A percentile compares a stretch with the other conserved stretches of the same genome.
Evolutionary conservation across 192 early-diverging fungal species (phyloP).

Genomic region (Backusella morwellensis): DNA sequence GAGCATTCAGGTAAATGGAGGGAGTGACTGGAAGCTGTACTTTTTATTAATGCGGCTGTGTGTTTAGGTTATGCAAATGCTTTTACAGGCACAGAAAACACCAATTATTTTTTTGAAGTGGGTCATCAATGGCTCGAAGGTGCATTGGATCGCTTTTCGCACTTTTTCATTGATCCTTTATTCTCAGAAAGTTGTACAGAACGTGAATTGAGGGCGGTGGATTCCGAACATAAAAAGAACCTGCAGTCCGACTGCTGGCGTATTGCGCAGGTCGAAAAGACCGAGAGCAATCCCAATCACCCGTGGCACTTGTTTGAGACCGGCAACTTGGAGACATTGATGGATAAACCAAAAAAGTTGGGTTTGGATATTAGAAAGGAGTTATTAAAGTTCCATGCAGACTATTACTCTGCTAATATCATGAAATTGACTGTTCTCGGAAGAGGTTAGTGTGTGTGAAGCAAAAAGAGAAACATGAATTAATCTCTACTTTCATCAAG

Average conservation of each 20-base stretch:
- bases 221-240: constrained; percentile 92
- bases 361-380: constrained; percentile 78
- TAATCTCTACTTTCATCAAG: constrained; percentile 28
- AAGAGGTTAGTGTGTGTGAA: constrained; percentile 34
- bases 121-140: constrained; percentile 45
- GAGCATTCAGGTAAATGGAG: constrained; percentile 42
- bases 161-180: constrained; percentile 89
- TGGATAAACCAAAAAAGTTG: constrained; percentile 50
- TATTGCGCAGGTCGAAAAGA: constrained; percentile 77
- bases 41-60: neutral
- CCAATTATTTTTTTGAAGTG: constrained; percentile 58
- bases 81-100: constrained; percentile 43
- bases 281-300: constrained; percentile 64
- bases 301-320: constrained; percentile 87
- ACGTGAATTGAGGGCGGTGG: constrained; percentile 87
- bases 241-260: constrained; percentile 81
- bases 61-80: constrained; percentile 46
- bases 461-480: neutral
- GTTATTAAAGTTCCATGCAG: constrained; percentile 78
- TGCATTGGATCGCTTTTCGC: constrained; percentile 60
- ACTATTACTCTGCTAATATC: constrained; percentile 89
- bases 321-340: constrained; percentile 80
- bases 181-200: constrained; percentile 84
- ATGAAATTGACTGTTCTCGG: constrained; percentile 89
- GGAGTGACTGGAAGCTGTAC: neutral